Evolutionary conservation across 2,329 filamentous ascomycete species (phyloP).

Genomic region (Diaporthe sp.): DNA sequence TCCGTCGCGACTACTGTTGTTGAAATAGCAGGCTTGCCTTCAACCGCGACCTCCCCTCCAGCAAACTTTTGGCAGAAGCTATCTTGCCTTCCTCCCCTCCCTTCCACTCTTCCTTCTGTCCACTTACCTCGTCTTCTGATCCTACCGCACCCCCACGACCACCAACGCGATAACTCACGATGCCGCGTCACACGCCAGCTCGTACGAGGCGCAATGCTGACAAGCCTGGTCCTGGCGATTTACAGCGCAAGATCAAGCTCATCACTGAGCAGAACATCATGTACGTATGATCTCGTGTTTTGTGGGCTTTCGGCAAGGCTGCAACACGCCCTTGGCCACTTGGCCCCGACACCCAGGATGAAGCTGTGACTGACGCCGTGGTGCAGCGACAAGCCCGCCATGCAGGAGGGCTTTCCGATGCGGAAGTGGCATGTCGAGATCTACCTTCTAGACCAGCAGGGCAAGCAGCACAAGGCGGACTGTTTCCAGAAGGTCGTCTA

Average conservation of each 20-base stretch:
- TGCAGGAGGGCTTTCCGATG: slow-evolving; percentile 90
- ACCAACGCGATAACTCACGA: not conserved
- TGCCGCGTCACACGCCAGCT: not conserved
- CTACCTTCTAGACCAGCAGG: slow-evolving; percentile 85
- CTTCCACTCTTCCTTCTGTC: no score
- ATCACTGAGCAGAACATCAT: slow-evolving; percentile 91
- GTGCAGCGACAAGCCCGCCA: slow-evolving; percentile 80
- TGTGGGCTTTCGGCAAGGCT: not conserved
- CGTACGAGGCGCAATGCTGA: slow-evolving; percentile 41
- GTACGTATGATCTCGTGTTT: slow-evolving; percentile 60
- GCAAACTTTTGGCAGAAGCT: not conserved
- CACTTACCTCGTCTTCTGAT: not conserved
- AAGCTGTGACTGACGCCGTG: slow-evolving; percentile 41
- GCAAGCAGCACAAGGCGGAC: slow-evolving; percentile 84
- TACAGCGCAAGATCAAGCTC: slow-evolving; percentile 91
- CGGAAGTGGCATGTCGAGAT: slow-evolving; percentile 92
- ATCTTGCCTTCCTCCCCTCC: not conserved
- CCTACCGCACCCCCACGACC: not conserved
- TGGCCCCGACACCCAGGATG: not conserved
- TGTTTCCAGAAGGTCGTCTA: slow-evolving; percentile 95
- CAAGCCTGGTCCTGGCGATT: slow-evolving; percentile 24
- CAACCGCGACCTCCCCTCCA: not conserved
- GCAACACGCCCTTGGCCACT: not conserved
- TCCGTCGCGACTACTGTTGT: not conserved
- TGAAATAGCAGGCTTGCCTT: not conserved